phyloP scores from a whole-genome alignment of 2,329 filamentous ascomycete species.

The Trematosphaeria pertusa region DNA sequence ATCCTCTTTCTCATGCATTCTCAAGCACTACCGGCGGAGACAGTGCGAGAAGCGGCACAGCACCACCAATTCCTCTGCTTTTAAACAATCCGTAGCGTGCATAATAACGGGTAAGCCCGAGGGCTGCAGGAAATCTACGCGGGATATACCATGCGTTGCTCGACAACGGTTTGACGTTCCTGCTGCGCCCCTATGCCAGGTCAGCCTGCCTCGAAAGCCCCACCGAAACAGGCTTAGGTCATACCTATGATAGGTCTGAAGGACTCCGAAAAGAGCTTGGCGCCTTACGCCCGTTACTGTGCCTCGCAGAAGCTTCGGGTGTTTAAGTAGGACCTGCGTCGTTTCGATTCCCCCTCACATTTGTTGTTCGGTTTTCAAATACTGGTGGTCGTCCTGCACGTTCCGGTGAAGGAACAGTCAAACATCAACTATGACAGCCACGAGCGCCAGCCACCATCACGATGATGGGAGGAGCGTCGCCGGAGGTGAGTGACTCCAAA shows the following conservation, averaged over 20 bases:
- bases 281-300: background rate
- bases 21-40: background rate
- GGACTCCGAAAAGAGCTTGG: background rate
- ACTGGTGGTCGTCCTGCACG: background rate
- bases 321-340: background rate
- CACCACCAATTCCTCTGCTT: no score
- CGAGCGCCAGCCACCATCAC: background rate
- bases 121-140: no score
- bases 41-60: no score
- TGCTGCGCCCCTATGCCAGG: background rate
- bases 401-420: background rate
- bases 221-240: background rate
- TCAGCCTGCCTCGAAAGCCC: background rate
- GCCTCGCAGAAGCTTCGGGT: background rate
- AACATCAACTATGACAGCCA: background rate
- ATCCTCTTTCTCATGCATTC: no score
- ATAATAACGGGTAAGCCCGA: no score
- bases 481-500: background rate
- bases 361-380: background rate
- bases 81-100: no score
- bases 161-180: background rate
- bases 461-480: conserved; percentile 1
- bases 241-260: no score
- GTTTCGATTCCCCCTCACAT: background rate
- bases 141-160: background rate